Percentiles rank a stretch among this genome's conserved stretches.
phyloP scores from a whole-genome alignment of 495 filamentous ascomycete species.

The Penicillium dipodomyicola region DNA sequence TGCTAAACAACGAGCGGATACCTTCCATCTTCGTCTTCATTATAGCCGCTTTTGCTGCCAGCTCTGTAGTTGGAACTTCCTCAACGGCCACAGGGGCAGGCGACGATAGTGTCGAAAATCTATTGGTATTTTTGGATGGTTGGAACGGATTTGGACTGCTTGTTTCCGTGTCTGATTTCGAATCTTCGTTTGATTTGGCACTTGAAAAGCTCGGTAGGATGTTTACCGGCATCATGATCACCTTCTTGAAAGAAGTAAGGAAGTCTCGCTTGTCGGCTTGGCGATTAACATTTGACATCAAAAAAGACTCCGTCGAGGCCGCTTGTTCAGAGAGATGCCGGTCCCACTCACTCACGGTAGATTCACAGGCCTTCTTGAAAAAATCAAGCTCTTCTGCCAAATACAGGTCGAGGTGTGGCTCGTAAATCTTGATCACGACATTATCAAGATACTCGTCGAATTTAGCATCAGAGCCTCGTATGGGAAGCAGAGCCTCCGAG shows the following conservation, averaged over 20 bases:
- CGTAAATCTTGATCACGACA: slow-evolving; percentile 70
- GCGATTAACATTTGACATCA: slow-evolving; percentile 90
- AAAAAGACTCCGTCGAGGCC: slow-evolving; percentile 84
- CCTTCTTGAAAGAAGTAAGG: slow-evolving; percentile 93
- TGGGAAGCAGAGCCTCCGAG: slow-evolving; percentile 61
- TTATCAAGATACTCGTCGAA: slow-evolving; percentile 56
- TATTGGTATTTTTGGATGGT: slow-evolving; percentile 49
- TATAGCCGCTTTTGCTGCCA: slow-evolving; percentile 92
- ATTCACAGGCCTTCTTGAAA: slow-evolving; percentile 72
- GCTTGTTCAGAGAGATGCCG: slow-evolving; percentile 88
- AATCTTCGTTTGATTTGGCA: slow-evolving; percentile 42
- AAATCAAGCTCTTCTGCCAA: slow-evolving; percentile 87
- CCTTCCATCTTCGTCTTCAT: slow-evolving; percentile 94
- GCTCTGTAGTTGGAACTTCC: slow-evolving; percentile 78
- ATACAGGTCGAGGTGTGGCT: slow-evolving; percentile 91
- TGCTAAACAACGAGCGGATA: slow-evolving; percentile 90
- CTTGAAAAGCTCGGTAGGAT: slow-evolving; percentile 68
- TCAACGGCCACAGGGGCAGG: slow-evolving; percentile 50
- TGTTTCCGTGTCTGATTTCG: slow-evolving; percentile 35
- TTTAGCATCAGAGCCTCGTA: slow-evolving; percentile 55
- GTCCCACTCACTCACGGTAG: slow-evolving; percentile 81
- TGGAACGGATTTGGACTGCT: slow-evolving; percentile 30
- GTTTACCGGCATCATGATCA: slow-evolving; percentile 97
- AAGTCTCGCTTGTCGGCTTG: slow-evolving; percentile 97
- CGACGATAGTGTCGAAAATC: slow-evolving; percentile 51